Evolutionary conservation across 2,329 filamentous ascomycete species (phyloP).

Genomic region (Neonectria hederae): DNA sequence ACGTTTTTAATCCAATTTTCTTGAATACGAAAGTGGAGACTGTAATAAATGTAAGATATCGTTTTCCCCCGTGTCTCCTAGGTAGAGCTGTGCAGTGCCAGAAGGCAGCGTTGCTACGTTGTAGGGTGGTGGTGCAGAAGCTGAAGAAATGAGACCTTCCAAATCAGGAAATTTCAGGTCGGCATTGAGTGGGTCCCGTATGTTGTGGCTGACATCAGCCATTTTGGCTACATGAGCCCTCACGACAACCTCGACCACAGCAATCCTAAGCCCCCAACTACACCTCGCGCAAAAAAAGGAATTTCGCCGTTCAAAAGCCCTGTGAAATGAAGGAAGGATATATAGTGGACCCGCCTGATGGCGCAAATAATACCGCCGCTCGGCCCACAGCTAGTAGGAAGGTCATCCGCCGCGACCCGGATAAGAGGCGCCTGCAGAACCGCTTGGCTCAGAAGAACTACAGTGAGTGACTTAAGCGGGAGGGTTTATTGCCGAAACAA

Average conservation of each 20-base stretch:
- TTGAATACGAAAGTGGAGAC: too few relatives aligned
- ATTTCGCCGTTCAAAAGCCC: neutral
- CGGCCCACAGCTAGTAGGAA: constrained; percentile 21
- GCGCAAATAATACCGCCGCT: neutral
- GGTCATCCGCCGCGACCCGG: constrained; percentile 36
- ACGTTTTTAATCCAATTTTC: too few relatives aligned
- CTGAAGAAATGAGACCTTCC: neutral
- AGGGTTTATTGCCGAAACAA: neutral
- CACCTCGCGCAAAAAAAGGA: neutral
- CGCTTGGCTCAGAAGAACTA: constrained; percentile 61
- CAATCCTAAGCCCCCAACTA: neutral
- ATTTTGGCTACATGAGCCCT: constrained; percentile 32
- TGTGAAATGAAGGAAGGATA: constrained; percentile 24
- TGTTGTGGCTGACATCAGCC: constrained; percentile 41
- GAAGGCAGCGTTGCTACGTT: neutral
- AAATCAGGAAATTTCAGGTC: constrained; percentile 10
- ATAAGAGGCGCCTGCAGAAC: constrained; percentile 42
- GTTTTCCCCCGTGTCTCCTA: too few relatives aligned
- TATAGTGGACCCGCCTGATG: neutral
- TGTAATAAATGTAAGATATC: too few relatives aligned
- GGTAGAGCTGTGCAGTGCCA: neutral
- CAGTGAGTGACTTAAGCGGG: constrained; percentile 47
- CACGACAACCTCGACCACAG: neutral
- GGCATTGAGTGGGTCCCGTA: constrained; percentile 1
- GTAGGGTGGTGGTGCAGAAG: neutral